phyloP scores from a whole-genome alignment of 2,329 filamentous ascomycete species.

The Xylaria sp. region DNA sequence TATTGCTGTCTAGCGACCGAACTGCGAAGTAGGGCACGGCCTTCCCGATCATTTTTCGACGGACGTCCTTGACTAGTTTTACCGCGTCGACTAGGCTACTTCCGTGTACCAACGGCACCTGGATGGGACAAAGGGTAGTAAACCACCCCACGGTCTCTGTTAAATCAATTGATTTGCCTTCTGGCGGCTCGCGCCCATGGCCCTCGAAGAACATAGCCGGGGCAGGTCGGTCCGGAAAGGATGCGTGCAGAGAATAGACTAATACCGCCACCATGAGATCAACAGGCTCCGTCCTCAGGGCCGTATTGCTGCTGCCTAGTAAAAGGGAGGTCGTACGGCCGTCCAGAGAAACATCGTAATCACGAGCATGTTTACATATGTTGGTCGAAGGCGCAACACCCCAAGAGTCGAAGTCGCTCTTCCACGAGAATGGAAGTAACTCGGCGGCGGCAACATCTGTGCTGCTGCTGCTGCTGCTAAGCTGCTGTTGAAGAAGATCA shows the following conservation, averaged over 20 bases:
- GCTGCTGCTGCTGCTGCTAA: slow-evolving; percentile 9
- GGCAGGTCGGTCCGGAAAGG: slow-evolving; percentile 5
- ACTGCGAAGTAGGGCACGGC: slow-evolving; percentile 11
- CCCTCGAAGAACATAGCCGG: slow-evolving; percentile 8
- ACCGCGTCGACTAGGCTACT: slow-evolving; percentile 6
- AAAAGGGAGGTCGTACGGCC: slow-evolving; percentile 4
- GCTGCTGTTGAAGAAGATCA: slow-evolving; percentile 2
- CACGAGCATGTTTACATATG: slow-evolving; percentile 14
- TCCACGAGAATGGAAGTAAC: slow-evolving; percentile 1
- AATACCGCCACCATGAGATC: slow-evolving; percentile 8
- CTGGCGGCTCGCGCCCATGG: slow-evolving; percentile 10
- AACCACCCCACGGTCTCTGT: slow-evolving; percentile 17
- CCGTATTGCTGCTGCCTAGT: neutral
- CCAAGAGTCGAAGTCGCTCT: slow-evolving; percentile 8
- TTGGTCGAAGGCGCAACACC: slow-evolving; percentile 13
- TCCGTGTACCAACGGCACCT: neutral
- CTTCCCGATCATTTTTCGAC: neutral
- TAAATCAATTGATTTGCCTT: slow-evolving; percentile 1
- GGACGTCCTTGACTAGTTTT: slow-evolving; percentile 1
- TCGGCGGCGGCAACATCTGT: slow-evolving; percentile 13
- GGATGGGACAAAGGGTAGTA: slow-evolving; percentile 16
- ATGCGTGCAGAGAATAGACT: neutral
- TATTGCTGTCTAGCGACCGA: slow-evolving; percentile 12
- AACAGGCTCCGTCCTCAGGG: neutral
- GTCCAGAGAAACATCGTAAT: slow-evolving; percentile 14